These are phyloP conservation scores for Aegilops tauschii DNA, from an alignment of 176 grass and related monocot species.

Conservation along the genomic window DNA sequence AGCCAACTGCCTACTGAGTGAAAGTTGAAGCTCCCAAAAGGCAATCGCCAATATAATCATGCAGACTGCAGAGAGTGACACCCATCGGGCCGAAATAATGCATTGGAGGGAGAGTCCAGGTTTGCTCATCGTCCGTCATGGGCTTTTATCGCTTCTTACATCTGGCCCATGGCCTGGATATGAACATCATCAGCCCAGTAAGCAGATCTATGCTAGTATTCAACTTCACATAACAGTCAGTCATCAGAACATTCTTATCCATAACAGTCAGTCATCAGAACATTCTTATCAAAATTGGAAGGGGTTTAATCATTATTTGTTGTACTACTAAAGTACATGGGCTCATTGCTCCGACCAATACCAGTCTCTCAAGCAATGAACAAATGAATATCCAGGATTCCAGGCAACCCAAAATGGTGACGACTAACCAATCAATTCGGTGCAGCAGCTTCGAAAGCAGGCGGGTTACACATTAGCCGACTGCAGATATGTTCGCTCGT, in stretches of 20 bases:
- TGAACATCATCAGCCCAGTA: neutral
- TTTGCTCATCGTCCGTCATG: neutral
- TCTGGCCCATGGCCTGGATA: neutral
- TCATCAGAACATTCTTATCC: neutral
- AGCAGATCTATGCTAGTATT: neutral
- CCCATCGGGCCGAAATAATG: neutral
- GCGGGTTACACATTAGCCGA: constrained; percentile 38
- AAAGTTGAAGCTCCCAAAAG: neutral
- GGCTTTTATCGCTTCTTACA: neutral
- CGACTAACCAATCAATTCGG: constrained; percentile 26
- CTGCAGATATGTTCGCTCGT: constrained; percentile 65
- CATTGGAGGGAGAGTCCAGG: neutral
- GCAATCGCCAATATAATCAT: neutral
- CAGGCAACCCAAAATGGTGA: neutral
- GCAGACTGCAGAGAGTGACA: neutral
- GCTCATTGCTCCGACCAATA: constrained; percentile 25
- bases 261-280: neutral
- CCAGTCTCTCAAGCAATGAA: constrained; percentile 25
- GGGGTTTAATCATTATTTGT: constrained; percentile 10
- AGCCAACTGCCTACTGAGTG: too few relatives aligned
- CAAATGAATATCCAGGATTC: constrained; percentile 29
- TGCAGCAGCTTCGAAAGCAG: constrained; percentile 5
- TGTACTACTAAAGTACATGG: constrained; percentile 5
- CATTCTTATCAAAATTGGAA: constrained; percentile 3
- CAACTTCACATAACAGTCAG: neutral